Evolutionary conservation across 495 filamentous ascomycete species (phyloP), one percentile per base, ranked within the genome.

Genomic region (Talaromyces thailandensis): DNA sequence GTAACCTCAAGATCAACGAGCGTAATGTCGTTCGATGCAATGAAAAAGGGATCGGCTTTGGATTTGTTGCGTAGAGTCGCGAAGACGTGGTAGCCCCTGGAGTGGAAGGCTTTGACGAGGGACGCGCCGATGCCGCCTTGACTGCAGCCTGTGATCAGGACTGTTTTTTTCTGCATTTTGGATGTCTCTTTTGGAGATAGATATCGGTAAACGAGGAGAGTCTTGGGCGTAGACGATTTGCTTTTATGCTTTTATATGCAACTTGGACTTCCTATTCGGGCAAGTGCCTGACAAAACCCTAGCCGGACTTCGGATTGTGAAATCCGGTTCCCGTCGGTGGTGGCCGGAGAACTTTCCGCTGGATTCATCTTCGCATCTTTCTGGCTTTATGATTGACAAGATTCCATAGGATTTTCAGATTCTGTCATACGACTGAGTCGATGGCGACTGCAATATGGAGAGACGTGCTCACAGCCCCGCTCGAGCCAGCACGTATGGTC

Each of bases 101-200:
- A 45, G 56, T 72, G 70, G 64, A 78, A 79, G 35, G 43, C 67
- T 23, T 68, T 65, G 35, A 76, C 79, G 18, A 80, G 66, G 6
- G 77, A 75, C 8, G 68, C 66, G 12, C 79, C 74, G 57, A 81
- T 68, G 56, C 79, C 75, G 29, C 73, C 79, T 50, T 73, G 66
- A 64, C 69, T 77, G 67, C 76, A 82, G 53, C 78, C 79, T 14
- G 79, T 82, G 40, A 82, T 77, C 0, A 84, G 66, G 31, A 70
- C 67, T 1, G 64, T 65, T 63, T 68, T 66, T 28, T 58, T 35
- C 14, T 25, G 29, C 56, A 58, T 58, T 7, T 37, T 58, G 31
- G 9, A 12, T 35, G 16, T 16, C 24, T 28, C 18, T 29, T 28
- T 14, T 5, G 12, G 35, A n/a, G n/a, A 16, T 40, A 4, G 2